Evolutionary conservation across 2,329 filamentous ascomycete species (phyloP), one percentile per base, ranked within the genome.

Genomic region (Claviceps monticola): DNA sequence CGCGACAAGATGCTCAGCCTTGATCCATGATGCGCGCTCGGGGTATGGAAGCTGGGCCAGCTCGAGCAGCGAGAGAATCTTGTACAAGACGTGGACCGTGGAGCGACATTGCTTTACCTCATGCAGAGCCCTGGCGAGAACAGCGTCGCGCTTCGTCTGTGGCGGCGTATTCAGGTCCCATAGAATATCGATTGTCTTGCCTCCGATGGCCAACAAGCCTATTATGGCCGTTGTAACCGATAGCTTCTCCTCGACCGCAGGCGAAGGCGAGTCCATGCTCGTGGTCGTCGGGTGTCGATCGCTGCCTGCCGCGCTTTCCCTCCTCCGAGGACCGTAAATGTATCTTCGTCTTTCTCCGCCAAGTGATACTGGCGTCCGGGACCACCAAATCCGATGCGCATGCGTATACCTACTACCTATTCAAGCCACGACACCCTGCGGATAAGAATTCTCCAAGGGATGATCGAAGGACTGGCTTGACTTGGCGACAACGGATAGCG

Each of bases 61-160:
- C 54, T 67, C 63, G 51, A 67, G 58, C 19, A 65, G 59, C 21
- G 53, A 57, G 45, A 68, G 60, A 4, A 63, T 64, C 56, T 68
- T 68, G 58, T 62, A 63, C 39, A 68, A 58, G 41, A 67, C 60
- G 56, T 67, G 63, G 17, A 67, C 58, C 1, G 66, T 66, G 11
- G 66, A 68, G 37, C 66, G 64, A 39, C 64, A 66, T 54, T 68
- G 66, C 48, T 67, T 67, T 39, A 67, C 55, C 54, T 67, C 64
- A 46, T 65, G 64, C 5, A 68, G 59, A 13, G 64, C 62, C 46
- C 61, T 57, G 56, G 61, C 62, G 53, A 66, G 55, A 29, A 61
- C 45, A 6, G 57, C 54, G 17, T 62, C 64, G 51, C 56, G 56
- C 53, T 43, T 44, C 23, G 57, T 51, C 52, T 58, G 58, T 1